These are phyloP conservation scores for Dothidotthia symphoricarpi DNA, from an alignment of 2,329 filamentous ascomycete genomes.

Conservation along the genomic window DNA sequence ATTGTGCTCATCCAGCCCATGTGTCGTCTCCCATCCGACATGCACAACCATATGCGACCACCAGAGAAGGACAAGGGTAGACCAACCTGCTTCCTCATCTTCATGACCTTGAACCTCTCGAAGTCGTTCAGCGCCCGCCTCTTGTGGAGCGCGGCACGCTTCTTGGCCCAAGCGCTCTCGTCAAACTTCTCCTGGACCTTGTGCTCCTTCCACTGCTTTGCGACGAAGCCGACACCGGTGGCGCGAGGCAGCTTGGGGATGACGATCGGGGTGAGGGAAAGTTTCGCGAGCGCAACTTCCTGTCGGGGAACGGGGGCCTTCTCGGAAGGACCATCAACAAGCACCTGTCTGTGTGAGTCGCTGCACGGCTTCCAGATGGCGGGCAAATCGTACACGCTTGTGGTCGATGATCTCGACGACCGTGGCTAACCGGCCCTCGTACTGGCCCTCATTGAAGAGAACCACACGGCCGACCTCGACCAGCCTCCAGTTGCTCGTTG, in stretches of 20 bases:
- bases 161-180: constrained; percentile 91
- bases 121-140: constrained; percentile 95
- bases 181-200: constrained; percentile 93
- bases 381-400: constrained; percentile 83
- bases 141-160: constrained; percentile 78
- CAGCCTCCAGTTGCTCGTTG: constrained; percentile 67
- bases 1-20: constrained; percentile 2
- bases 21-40: not conserved
- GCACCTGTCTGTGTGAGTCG: constrained; percentile 62
- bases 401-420: constrained; percentile 99
- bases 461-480: constrained; percentile 98
- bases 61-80: constrained; percentile 1
- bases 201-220: constrained; percentile 85
- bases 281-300: constrained; percentile 74
- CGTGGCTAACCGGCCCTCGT: constrained; percentile 80
- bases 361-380: constrained; percentile 19
- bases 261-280: constrained; percentile 86
- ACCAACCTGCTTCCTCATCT: constrained; percentile 96
- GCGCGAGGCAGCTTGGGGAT: constrained; percentile 83
- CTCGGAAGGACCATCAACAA: constrained; percentile 90
- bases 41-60: not conserved
- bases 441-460: constrained; percentile 81
- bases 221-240: constrained; percentile 76
- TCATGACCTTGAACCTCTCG: constrained; percentile 99
- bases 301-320: constrained; percentile 82